Evolutionary conservation across 176 grass and related monocot species (phyloP).

Genomic region (Zea luxurians): DNA sequence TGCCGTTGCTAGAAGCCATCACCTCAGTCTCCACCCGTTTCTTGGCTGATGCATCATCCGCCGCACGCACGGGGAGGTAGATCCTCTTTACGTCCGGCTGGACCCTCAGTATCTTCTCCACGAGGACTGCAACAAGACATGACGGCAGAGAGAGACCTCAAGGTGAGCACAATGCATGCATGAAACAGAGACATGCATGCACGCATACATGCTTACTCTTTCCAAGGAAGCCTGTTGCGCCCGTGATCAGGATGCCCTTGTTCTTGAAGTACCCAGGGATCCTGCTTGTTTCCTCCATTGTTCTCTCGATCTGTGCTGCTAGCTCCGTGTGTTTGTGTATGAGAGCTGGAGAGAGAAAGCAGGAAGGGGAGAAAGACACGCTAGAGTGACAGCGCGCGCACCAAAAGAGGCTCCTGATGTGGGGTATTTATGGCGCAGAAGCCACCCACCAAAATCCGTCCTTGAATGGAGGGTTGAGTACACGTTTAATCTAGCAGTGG

Average conservation of each 20-base stretch:
- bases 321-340: background rate
- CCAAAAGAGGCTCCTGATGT: slow-evolving; percentile 12
- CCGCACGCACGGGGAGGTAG: slow-evolving; percentile 74
- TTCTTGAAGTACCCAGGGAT: slow-evolving; percentile 69
- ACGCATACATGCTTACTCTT: slow-evolving; percentile 56
- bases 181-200: background rate
- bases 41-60: slow-evolving; percentile 44
- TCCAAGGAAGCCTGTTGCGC: slow-evolving; percentile 82
- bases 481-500: no score
- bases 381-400: background rate
- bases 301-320: background rate
- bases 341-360: background rate
- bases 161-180: slow-evolving; percentile 3
- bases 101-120: slow-evolving; percentile 90
- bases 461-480: no score
- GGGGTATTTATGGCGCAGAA: slow-evolving; percentile 42
- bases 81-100: slow-evolving; percentile 82
- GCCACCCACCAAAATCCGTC: background rate
- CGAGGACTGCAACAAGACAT: slow-evolving; percentile 52
- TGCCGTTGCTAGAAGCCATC: background rate
- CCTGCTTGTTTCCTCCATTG: slow-evolving; percentile 52
- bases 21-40: slow-evolving; percentile 76
- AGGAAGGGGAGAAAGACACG: background rate
- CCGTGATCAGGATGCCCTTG: slow-evolving; percentile 81
- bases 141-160: background rate